phyloP scores from a whole-genome alignment of 305 asterid genomes.

The Rubia peregrina region DNA sequence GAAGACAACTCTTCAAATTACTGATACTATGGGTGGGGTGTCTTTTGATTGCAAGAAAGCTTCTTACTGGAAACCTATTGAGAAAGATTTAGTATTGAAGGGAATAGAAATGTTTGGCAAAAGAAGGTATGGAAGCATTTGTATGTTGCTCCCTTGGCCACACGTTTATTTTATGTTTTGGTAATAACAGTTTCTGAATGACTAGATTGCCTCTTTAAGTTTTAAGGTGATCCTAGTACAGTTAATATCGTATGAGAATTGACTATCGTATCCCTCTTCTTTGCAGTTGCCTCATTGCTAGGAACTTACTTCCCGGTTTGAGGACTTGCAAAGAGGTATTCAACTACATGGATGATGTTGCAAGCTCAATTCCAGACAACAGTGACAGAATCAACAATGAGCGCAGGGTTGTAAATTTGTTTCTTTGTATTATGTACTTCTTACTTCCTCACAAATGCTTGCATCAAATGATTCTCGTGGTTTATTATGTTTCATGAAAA shows the following conservation, averaged over 20 bases:
- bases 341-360: conserved; percentile 55
- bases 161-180: too few relatives aligned
- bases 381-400: conserved; percentile 51
- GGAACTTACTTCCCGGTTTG: conserved; percentile 87
- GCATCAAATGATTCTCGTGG: neutral
- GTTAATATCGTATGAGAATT: too few relatives aligned
- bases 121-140: conserved; percentile 53
- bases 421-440: neutral
- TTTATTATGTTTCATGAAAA: neutral
- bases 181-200: neutral
- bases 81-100: conserved; percentile 79
- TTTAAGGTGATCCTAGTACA: neutral
- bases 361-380: conserved; percentile 45
- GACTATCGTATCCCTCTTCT: conserved; percentile 19
- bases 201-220: neutral
- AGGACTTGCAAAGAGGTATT: conserved; percentile 89
- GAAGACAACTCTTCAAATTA: conserved; percentile 36
- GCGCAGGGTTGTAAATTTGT: conserved; percentile 38
- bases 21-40: conserved; percentile 17
- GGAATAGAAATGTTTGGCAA: conserved; percentile 94
- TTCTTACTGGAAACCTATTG: conserved; percentile 80
- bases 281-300: conserved; percentile 87
- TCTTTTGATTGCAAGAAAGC: conserved; percentile 28
- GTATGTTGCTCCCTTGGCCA: neutral
- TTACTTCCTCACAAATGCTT: too few relatives aligned